phyloP scores from a whole-genome alignment of 768 basidiomycete genomes.

The Leccinum boreale region DNA sequence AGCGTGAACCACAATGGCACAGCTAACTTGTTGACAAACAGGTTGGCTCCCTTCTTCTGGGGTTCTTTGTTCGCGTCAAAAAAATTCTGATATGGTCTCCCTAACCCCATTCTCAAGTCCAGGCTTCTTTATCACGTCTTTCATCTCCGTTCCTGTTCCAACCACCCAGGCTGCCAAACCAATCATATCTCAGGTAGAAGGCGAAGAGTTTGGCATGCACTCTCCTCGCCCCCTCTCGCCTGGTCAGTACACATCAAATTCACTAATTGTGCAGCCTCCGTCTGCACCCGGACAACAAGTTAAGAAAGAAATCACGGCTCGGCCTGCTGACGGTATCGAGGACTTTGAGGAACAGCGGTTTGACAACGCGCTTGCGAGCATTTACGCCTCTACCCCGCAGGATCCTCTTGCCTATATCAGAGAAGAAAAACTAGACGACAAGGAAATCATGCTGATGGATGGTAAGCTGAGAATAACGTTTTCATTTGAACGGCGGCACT shows the following conservation, averaged over 20 bases:
- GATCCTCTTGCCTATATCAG: slow-evolving; percentile 40
- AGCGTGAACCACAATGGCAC: background rate
- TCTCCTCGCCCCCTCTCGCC: slow-evolving; percentile 19
- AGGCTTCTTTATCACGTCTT: slow-evolving; percentile 33
- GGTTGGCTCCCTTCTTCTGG: slow-evolving; percentile 21
- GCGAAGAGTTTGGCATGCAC: slow-evolving; percentile 17
- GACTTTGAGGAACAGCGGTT: slow-evolving; percentile 20
- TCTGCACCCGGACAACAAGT: slow-evolving; percentile 7
- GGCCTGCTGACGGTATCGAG: background rate
- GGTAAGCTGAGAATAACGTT: slow-evolving; percentile 36
- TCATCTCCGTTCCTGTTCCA: slow-evolving; percentile 32
- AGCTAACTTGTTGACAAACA: slow-evolving; percentile 16
- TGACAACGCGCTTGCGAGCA: slow-evolving; percentile 30
- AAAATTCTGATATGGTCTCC: slow-evolving; percentile 17
- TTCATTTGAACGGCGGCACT: slow-evolving; percentile 12
- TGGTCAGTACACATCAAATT: slow-evolving; percentile 15
- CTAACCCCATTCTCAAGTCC: slow-evolving; percentile 30
- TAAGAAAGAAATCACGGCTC: background rate
- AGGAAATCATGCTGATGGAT: slow-evolving; percentile 51
- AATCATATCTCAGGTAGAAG: slow-evolving; percentile 18
- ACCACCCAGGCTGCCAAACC: slow-evolving; percentile 16
- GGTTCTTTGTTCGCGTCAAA: slow-evolving; percentile 18
- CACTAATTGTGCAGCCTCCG: slow-evolving; percentile 24
- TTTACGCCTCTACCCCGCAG: slow-evolving; percentile 30
- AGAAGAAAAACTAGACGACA: slow-evolving; percentile 55